phyloP scores from a whole-genome alignment of 2,329 filamentous ascomycete genomes.

The Aureobasidium uvarum region DNA sequence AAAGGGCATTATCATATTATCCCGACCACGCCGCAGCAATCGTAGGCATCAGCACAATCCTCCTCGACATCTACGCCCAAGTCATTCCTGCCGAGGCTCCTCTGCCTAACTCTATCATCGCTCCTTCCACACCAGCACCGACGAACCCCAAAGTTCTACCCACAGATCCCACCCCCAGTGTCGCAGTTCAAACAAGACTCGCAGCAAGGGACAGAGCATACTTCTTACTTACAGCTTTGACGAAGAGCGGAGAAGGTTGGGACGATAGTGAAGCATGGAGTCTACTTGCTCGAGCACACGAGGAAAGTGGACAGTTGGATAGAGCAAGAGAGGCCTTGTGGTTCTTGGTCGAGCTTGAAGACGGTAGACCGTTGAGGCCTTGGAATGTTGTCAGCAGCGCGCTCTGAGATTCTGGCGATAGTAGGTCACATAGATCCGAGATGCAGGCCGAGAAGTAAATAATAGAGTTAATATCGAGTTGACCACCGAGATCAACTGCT shows the following conservation, averaged over 20 bases:
- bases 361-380: conserved; percentile 71
- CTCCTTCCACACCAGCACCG: conserved; percentile 15
- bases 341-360: conserved; percentile 97
- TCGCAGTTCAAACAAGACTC: conserved; percentile 76
- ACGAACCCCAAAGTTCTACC: not conserved
- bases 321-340: conserved; percentile 91
- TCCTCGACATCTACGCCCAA: conserved; percentile 80
- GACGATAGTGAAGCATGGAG: conserved; percentile 94
- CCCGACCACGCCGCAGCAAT: conserved; percentile 78
- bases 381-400: conserved; percentile 64
- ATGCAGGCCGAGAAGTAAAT: too few relatives aligned
- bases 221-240: conserved; percentile 75
- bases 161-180: conserved; percentile 43
- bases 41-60: conserved; percentile 76
- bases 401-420: not conserved
- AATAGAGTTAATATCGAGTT: too few relatives aligned
- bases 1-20: conserved; percentile 74
- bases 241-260: conserved; percentile 81
- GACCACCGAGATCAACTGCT: too few relatives aligned
- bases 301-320: conserved; percentile 78
- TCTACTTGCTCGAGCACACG: conserved; percentile 78
- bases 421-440: not conserved
- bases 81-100: conserved; percentile 37
- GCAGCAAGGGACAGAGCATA: conserved; percentile 87
- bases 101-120: conserved; percentile 30